Conservation (phyloP, 257 asterid species). For the Vinca minor region DNA sequence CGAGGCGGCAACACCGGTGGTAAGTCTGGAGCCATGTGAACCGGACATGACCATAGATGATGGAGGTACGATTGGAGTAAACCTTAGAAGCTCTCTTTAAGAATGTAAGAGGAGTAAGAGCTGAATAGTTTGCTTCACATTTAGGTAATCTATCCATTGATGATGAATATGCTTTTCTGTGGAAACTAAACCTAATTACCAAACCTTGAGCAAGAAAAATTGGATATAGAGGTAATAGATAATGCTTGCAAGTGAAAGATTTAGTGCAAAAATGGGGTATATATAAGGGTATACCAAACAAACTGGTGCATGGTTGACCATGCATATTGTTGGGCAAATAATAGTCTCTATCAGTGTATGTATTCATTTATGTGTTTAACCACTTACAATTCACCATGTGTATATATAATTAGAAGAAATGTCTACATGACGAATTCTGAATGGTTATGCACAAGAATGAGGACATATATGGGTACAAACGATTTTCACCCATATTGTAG, state of each 20-base stretch:
- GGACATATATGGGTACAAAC: too few species aligned
- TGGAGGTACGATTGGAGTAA: slow-evolving; percentile 48
- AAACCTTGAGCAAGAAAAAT: not conserved
- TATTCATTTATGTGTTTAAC: too few species aligned
- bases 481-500: too few species aligned
- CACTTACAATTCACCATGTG: too few species aligned
- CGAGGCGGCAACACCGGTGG: slow-evolving; percentile 47
- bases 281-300: not conserved
- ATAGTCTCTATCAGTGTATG: too few species aligned
- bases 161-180: not conserved
- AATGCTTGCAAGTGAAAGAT: not conserved
- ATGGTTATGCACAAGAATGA: too few species aligned
- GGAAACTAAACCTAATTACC: not conserved
- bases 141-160: slow-evolving; percentile 50
- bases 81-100: slow-evolving; percentile 53
- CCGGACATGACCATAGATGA: slow-evolving; percentile 36
- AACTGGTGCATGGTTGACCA: too few species aligned
- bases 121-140: slow-evolving; percentile 60
- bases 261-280: not conserved
- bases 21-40: slow-evolving; percentile 75
- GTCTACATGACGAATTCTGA: too few species aligned
- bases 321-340: too few species aligned
- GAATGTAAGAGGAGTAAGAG: slow-evolving; percentile 70
- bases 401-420: too few species aligned
- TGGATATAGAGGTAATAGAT: too few species aligned